Conservation (phyloP, 345 rosid genomes). For the Ricinus communis region DNA sequence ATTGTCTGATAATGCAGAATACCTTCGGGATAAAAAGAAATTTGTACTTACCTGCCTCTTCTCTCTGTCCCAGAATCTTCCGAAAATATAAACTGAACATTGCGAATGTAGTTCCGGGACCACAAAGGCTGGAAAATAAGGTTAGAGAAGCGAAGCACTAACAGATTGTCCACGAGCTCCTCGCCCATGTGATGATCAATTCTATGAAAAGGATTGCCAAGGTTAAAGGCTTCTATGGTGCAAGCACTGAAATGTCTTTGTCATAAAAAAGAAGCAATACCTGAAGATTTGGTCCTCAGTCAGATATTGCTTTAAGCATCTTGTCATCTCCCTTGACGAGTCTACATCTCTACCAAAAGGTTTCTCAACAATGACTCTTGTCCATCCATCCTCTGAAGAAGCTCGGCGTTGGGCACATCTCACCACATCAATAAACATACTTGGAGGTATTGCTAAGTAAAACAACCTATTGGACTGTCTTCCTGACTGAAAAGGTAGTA, state of each 20-base stretch:
- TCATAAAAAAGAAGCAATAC: conserved; percentile 24
- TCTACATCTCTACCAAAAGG: conserved; percentile 86
- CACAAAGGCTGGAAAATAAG: conserved; percentile 93
- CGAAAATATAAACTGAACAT: conserved; percentile 81
- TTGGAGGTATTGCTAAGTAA: conserved; percentile 83
- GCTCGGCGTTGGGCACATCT: conserved; percentile 70
- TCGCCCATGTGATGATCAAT: conserved; percentile 91
- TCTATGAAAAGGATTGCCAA: conserved; percentile 28
- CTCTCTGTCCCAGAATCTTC: conserved; percentile 95
- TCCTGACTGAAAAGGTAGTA: conserved; percentile 44
- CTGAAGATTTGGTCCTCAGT: conserved; percentile 86
- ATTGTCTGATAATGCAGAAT: not conserved
- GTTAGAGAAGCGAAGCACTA: conserved; percentile 87
- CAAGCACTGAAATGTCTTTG: not conserved
- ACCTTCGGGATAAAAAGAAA: not conserved
- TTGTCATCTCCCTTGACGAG: conserved; percentile 73
- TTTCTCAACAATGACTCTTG: conserved; percentile 86
- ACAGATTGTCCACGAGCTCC: conserved; percentile 86
- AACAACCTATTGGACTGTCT: conserved; percentile 66
- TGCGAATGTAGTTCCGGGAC: conserved; percentile 80
- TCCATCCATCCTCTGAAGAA: conserved; percentile 76
- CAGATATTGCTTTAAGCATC: conserved; percentile 70
- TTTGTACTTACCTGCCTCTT: conserved; percentile 67
- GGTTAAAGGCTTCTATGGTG: not conserved
- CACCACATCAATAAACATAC: conserved; percentile 76